Base-by-base conservation (phyloP, 2,329 filamentous ascomycete species). In the Fusarium continuum region DNA sequence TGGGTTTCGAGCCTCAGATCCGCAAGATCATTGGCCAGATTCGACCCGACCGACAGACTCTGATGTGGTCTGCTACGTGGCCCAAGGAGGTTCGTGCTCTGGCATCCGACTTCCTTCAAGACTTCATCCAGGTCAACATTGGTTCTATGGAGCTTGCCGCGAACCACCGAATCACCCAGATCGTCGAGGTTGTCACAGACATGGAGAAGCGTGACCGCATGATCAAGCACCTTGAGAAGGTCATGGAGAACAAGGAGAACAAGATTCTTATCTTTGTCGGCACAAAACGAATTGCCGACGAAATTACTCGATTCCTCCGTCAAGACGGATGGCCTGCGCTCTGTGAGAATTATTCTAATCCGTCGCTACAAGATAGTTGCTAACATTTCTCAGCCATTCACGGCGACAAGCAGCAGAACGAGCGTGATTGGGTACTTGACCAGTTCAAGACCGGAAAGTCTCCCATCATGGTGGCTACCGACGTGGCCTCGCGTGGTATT, bases 61-160 rank as follows among this genome's bases (percentile, higher is more conserved):
- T 95, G 84, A 97, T 99, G 93, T 99, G 94, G 92, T 99, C 95
- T 60, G 95, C 95, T 71, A 99, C 95, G 7, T 99, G 95, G 93
- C 95, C 95, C 74, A 97, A 97, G 86, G 94, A 98, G 79, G 94
- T 99, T 70, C 92, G 94, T 74, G 91, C 93, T 76, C 85, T 98
- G 71, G 94, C 93, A 51, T 83, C 89, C 46, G 93, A 97, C 76
- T 97, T 95, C 84, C 86, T 97, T 73, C 89, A 91, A 71, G 91
- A 99, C 77, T 98, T 95, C 80, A 98, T 98, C 72, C 95, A 99
- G 82, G 95, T 98, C 81, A 98, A 98, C 82, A 95, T 97, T 73
- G 94, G 93, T 75, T 98, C 95, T 59, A 87, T 97, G 85, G 95
- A 98, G 69, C 85, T 99, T 55, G 91, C 94, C 75, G 93, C 95